Conservation (phyloP, 2,329 filamentous ascomycete species). For the Beauveria bassiana region DNA sequence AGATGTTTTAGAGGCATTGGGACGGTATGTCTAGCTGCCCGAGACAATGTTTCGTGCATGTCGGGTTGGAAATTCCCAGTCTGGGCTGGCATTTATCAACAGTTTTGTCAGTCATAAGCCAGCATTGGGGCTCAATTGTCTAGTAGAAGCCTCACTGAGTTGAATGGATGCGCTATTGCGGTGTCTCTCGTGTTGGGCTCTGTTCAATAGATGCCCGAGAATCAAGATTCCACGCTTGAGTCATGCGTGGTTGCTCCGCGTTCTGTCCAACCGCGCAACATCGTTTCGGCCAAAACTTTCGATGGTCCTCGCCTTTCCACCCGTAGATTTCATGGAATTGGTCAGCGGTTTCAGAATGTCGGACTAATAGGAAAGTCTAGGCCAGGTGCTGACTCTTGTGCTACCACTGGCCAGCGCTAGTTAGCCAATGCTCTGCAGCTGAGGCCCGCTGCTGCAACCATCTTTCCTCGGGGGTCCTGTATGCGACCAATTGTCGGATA, state of each 20-base stretch:
- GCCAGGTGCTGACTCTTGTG: not conserved
- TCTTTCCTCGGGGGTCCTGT: not conserved
- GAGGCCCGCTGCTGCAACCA: not conserved
- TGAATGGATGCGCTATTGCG: no score
- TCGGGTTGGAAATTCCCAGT: not conserved
- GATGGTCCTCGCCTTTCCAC: not conserved
- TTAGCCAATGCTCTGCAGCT: not conserved
- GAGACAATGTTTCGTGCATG: not conserved
- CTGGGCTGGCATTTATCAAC: no score
- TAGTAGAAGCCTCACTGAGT: no score
- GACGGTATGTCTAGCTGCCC: not conserved
- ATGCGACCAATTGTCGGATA: not conserved
- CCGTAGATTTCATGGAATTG: not conserved
- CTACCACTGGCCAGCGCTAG: not conserved
- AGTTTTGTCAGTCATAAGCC: no score
- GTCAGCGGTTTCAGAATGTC: conserved; percentile 3
- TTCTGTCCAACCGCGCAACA: not conserved
- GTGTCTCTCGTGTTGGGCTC: no score
- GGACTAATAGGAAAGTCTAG: not conserved
- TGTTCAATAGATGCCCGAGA: no score
- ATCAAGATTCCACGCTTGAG: no score
- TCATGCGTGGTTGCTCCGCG: not conserved
- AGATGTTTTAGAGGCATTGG: not conserved
- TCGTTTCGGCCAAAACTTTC: not conserved
- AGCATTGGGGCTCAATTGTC: no score